phyloP scores from a whole-genome alignment of 257 asterid species.

The Nicotiana noctiflora region DNA sequence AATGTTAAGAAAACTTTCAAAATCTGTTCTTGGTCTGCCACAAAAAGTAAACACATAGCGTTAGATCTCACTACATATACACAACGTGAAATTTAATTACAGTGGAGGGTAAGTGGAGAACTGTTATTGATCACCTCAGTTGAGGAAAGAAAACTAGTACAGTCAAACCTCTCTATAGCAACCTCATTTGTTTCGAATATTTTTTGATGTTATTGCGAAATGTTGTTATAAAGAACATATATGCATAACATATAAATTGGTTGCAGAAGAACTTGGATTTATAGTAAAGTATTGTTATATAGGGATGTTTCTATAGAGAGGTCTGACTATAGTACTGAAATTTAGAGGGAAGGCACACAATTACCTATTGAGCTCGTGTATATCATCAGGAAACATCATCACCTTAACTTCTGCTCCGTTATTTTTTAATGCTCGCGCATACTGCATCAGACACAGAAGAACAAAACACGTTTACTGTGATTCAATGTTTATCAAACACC shows the following conservation, averaged over 20 bases:
- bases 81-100: not conserved
- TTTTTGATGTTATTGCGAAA: too few relatives aligned
- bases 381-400: constrained; percentile 69
- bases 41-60: not conserved
- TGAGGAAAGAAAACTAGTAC: not conserved
- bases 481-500: not conserved
- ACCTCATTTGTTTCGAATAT: too few relatives aligned
- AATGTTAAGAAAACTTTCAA: constrained; percentile 75
- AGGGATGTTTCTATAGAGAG: too few relatives aligned
- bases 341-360: not conserved
- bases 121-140: not conserved
- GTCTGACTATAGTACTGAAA: not conserved
- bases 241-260: too few relatives aligned
- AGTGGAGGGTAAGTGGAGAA: not conserved
- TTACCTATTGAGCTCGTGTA: constrained; percentile 67
- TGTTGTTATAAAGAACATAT: too few relatives aligned
- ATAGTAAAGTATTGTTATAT: too few relatives aligned
- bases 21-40: constrained; percentile 85
- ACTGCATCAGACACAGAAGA: constrained; percentile 30
- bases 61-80: not conserved
- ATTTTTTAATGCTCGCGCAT: constrained; percentile 76
- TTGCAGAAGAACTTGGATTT: too few relatives aligned
- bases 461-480: not conserved
- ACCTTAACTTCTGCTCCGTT: constrained; percentile 67
- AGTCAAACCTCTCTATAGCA: too few relatives aligned